A percentile compares a stretch with the other conserved stretches of the same genome.
These are phyloP conservation scores for Fusarium pseudoanthophilum DNA, from an alignment of 2,329 filamentous ascomycete genomes.

Conservation along the genomic window DNA sequence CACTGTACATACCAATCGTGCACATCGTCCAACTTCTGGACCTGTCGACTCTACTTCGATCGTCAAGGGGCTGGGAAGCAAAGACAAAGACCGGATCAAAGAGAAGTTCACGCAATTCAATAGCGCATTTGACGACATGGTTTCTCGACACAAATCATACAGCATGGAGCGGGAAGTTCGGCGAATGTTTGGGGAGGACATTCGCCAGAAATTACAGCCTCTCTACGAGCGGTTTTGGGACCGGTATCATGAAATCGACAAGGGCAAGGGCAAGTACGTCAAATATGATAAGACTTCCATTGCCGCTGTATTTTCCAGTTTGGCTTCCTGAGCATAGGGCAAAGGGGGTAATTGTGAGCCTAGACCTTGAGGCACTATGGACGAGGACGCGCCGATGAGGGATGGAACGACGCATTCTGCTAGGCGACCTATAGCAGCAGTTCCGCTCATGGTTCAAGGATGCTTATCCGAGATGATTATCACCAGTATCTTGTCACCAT, in stretches of 20 bases:
- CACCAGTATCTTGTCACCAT: background rate
- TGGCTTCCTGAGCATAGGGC: conserved; percentile 50
- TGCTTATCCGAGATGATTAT: background rate
- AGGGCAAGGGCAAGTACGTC: conserved; percentile 97
- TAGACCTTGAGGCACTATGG: background rate
- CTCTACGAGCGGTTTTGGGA: conserved; percentile 97
- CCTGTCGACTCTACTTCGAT: conserved; percentile 85
- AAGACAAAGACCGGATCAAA: conserved; percentile 96
- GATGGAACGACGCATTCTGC: background rate
- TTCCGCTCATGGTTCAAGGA: background rate
- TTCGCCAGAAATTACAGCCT: conserved; percentile 92
- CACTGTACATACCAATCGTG: conserved; percentile 88
- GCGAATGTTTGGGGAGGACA: conserved; percentile 80
- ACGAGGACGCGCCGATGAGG: background rate
- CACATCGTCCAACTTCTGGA: conserved; percentile 76
- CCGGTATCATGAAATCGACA: conserved; percentile 96
- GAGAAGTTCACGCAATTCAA: conserved; percentile 96
- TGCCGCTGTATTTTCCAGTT: conserved; percentile 69
- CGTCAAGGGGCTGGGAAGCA: conserved; percentile 83
- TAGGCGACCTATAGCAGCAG: background rate
- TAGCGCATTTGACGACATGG: conserved; percentile 86
- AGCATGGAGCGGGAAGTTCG: conserved; percentile 93
- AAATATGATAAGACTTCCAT: conserved; percentile 94
- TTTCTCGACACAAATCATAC: conserved; percentile 82
- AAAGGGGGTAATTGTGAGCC: background rate